Percentiles rank a stretch among this genome's conserved stretches.
phyloP scores from a whole-genome alignment of 2,329 filamentous ascomycete species.

The Diaporthe australafricana region DNA sequence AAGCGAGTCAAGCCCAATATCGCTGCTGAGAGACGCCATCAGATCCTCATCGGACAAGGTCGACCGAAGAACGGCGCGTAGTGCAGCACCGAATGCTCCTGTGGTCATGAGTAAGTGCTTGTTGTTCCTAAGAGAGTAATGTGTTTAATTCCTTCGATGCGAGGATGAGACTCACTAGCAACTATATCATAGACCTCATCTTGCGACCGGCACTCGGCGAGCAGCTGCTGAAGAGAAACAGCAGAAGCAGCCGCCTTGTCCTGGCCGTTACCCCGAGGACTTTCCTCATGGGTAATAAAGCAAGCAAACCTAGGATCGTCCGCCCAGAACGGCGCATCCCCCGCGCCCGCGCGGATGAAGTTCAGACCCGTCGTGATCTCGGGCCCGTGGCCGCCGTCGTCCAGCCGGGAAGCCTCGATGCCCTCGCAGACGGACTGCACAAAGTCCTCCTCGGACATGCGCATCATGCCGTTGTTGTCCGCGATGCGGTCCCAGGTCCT shows the following conservation, averaged over 20 bases:
- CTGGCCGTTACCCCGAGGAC: not conserved
- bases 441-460: conserved; percentile 50
- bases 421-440: conserved; percentile 56
- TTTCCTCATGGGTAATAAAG: not conserved
- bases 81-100: not conserved
- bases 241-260: too few relatives aligned
- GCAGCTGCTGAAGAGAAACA: too few relatives aligned
- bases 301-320: not conserved
- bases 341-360: too few relatives aligned
- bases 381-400: not conserved
- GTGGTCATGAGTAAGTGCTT: too few relatives aligned
- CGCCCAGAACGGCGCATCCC: not conserved
- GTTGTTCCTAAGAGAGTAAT: too few relatives aligned
- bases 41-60: conserved; percentile 9
- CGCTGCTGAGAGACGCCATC: not conserved
- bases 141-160: too few relatives aligned
- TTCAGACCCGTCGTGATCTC: conserved; percentile 20
- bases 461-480: conserved; percentile 19
- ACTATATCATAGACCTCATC: too few relatives aligned
- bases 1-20: conserved; percentile 41
- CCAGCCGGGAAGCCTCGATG: conserved; percentile 42
- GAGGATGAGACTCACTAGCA: too few relatives aligned
- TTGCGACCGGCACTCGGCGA: too few relatives aligned
- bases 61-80: not conserved
- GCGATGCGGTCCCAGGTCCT: not conserved